These are phyloP conservation scores for Turritis glabra DNA, from an alignment of 345 rosid species.

Conservation along the genomic window DNA sequence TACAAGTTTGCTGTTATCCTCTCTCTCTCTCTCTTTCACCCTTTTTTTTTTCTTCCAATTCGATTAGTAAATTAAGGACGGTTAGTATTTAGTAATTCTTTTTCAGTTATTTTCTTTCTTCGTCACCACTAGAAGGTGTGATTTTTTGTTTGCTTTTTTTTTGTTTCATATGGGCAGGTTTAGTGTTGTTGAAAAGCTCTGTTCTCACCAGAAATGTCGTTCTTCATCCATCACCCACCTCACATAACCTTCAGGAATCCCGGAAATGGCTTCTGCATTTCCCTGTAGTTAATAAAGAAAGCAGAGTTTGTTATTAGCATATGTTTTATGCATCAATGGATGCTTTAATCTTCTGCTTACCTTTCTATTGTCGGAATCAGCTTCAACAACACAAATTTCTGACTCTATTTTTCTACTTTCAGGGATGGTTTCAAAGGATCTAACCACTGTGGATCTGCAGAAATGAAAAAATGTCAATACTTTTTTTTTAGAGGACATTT, in stretches of 20 bases:
- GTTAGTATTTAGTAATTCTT: constrained; percentile 17
- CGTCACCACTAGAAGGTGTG: constrained; percentile 23
- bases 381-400: constrained; percentile 47
- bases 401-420: constrained; percentile 44
- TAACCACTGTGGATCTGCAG: constrained; percentile 62
- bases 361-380: constrained; percentile 46
- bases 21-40: background rate
- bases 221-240: constrained; percentile 76
- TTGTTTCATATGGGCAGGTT: background rate
- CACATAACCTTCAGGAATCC: constrained; percentile 48
- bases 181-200: background rate
- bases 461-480: background rate
- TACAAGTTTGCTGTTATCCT: constrained; percentile 18
- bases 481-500: background rate
- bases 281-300: constrained; percentile 39
- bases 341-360: constrained; percentile 39
- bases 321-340: background rate
- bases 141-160: background rate
- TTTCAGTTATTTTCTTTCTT: constrained; percentile 26
- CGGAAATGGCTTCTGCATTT: constrained; percentile 40
- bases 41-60: background rate
- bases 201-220: constrained; percentile 36
- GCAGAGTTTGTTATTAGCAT: constrained; percentile 4
- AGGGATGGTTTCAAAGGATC: constrained; percentile 57
- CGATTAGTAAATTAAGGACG: constrained; percentile 25